Evolutionary conservation across 1,284 basidiomycete genomes (phyloP).

Genomic region (Puccinia triticina): DNA sequence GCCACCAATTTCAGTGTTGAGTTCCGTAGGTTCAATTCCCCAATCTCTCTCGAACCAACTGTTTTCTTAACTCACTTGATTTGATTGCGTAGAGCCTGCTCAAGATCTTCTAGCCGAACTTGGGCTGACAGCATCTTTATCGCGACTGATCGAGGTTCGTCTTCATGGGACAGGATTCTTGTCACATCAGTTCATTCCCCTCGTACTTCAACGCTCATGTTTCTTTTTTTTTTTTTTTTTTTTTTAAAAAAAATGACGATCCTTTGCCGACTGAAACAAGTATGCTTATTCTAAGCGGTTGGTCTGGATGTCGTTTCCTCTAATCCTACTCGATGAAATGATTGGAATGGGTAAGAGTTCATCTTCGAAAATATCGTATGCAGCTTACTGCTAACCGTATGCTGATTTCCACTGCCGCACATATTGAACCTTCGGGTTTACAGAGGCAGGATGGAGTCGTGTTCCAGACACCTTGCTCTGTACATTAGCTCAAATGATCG

Average conservation of each 20-base stretch:
- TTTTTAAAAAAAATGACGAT: neutral
- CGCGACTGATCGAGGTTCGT: slow-evolving; percentile 26
- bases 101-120: slow-evolving; percentile 29
- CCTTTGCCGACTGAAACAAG: neutral
- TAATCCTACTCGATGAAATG: slow-evolving; percentile 34
- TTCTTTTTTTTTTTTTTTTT: too few species aligned
- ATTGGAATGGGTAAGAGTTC: slow-evolving; percentile 3
- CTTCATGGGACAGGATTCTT: neutral
- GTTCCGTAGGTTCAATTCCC: slow-evolving; percentile 29
- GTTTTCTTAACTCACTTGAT: neutral
- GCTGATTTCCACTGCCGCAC: neutral
- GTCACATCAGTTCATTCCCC: neutral
- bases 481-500: slow-evolving; percentile 33
- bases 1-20: slow-evolving; percentile 41
- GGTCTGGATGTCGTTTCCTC: slow-evolving; percentile 35
- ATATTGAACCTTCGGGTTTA: slow-evolving; percentile 5
- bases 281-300: slow-evolving; percentile 20
- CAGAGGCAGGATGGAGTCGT: slow-evolving; percentile 23
- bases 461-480: slow-evolving; percentile 25
- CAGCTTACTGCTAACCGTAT: too few species aligned
- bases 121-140: slow-evolving; percentile 24
- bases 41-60: neutral
- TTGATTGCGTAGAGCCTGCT: slow-evolving; percentile 28
- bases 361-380: neutral
- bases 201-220: neutral